Evolutionary conservation across 495 filamentous ascomycete genomes (phyloP), one percentile per base, ranked within the genome.

Genomic region (Aspergillus affinis): DNA sequence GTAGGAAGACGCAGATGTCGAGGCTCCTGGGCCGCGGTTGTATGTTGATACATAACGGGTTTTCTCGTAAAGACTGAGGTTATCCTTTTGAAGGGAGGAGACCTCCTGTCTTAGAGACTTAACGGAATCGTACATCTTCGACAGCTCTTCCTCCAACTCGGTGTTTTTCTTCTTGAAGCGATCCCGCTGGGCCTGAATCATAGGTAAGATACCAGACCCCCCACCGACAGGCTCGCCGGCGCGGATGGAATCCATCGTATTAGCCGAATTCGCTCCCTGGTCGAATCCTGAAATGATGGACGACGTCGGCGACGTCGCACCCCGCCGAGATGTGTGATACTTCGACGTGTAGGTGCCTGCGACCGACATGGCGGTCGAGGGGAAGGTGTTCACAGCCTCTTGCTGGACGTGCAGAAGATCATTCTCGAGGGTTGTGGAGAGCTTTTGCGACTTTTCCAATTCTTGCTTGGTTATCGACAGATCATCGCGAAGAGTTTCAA

Each of bases 271-370:
- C 44, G 74, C 67, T 19, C 71, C 73, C 46, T 85, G 84, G 72
- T 96, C 91, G 72, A 97, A 93, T 21, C 94, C 94, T 49, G 92
- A 96, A 62, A 99, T 97, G 64, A 98, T 98, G 13, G 94, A 97
- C 6, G 92, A 96, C 18, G 94, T 97, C 13, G 94, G 94, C 10
- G 95, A 98, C n/a, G 87, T 82, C 20, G 66, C 74, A 27, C 90
- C 85, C 60, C 86, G 79, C 26, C 89, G 80, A 52, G 89, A 82
- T 6, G 92, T 90, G 63, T 90, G 85, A 1, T 93, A 90, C 41
- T 90, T 87, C 7, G 90, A 92, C 48, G 84, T 83, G 69, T 96
- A 93, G 41, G 92, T 97, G n/a, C 92, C 93, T 12, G 94, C 92
- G 21, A 97, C 90, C 18, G 94, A 98, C 82, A 88, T 86, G 15